Evolutionary conservation across 768 basidiomycete genomes (phyloP).

Genomic region (Hemileccinum impolitum): DNA sequence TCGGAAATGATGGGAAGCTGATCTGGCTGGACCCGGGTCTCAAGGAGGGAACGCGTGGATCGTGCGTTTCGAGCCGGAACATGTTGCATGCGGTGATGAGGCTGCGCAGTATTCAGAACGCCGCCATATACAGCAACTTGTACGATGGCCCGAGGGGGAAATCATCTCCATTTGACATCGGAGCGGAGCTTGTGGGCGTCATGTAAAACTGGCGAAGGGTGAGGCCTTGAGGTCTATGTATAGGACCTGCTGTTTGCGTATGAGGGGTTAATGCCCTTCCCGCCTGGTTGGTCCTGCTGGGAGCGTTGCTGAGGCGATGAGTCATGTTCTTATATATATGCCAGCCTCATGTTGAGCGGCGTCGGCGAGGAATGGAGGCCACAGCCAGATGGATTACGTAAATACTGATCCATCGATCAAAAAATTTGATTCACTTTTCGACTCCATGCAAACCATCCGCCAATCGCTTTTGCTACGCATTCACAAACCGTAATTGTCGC

Average conservation of each 20-base stretch:
- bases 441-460: constrained; percentile 1
- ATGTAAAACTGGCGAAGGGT: constrained; percentile 4
- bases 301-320: constrained; percentile 19
- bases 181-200: constrained; percentile 21
- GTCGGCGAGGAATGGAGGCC: constrained; percentile 18
- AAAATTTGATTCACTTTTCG: constrained; percentile 16
- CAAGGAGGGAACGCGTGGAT: constrained; percentile 16
- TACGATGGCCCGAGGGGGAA: constrained; percentile 14
- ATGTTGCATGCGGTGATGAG: constrained; percentile 23
- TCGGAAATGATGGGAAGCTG: constrained; percentile 23
- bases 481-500: constrained; percentile 12
- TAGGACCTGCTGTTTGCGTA: constrained; percentile 7
- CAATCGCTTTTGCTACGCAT: constrained; percentile 25
- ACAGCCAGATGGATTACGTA: constrained; percentile 16
- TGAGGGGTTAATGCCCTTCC: constrained; percentile 17
- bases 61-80: constrained; percentile 28
- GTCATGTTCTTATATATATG: constrained; percentile 15
- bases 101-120: constrained; percentile 18
- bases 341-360: constrained; percentile 12
- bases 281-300: constrained; percentile 9
- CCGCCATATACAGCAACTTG: constrained; percentile 3
- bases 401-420: constrained; percentile 10
- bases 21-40: constrained; percentile 9
- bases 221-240: constrained; percentile 15
- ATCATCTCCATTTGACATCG: constrained; percentile 13